These are phyloP conservation scores for Penicillium sp. DNA, from an alignment of 2,329 filamentous ascomycete species.

Conservation along the genomic window DNA sequence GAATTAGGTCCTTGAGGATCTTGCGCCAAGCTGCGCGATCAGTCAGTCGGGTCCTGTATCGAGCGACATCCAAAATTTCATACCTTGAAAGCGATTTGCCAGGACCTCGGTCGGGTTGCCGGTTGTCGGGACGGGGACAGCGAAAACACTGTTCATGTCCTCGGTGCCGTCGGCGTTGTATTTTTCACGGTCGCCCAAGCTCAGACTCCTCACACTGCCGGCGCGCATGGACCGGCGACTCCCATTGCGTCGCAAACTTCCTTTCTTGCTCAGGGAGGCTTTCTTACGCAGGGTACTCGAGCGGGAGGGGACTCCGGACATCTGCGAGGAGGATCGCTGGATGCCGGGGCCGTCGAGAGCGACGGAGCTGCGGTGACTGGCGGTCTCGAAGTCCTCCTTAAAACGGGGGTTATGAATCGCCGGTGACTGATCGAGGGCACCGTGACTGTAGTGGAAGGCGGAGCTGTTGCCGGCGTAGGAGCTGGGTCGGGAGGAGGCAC, in stretches of 20 bases:
- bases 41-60: slow-evolving; percentile 2
- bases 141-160: slow-evolving; percentile 76
- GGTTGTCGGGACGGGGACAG: slow-evolving; percentile 81
- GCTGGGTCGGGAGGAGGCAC: slow-evolving; percentile 39
- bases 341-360: slow-evolving; percentile 34
- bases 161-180: slow-evolving; percentile 52
- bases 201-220: slow-evolving; percentile 80
- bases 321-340: slow-evolving; percentile 42
- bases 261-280: slow-evolving; percentile 68
- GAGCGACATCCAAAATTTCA: slow-evolving; percentile 22
- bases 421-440: slow-evolving; percentile 31
- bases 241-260: slow-evolving; percentile 72
- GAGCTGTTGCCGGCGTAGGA: slow-evolving; percentile 40
- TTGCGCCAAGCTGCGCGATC: slow-evolving; percentile 78
- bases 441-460: slow-evolving; percentile 38
- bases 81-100: slow-evolving; percentile 84
- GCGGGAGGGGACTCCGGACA: slow-evolving; percentile 46
- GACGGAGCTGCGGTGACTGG: slow-evolving; percentile 37
- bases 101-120: slow-evolving; percentile 86
- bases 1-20: slow-evolving; percentile 87
- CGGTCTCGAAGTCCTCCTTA: slow-evolving; percentile 39
- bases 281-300: slow-evolving; percentile 88
- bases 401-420: slow-evolving; percentile 38
- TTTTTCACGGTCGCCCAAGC: slow-evolving; percentile 62
- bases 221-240: slow-evolving; percentile 80